Evolutionary conservation across 2,329 filamentous ascomycete species (phyloP).

Genomic region (Colletotrichum karsti): DNA sequence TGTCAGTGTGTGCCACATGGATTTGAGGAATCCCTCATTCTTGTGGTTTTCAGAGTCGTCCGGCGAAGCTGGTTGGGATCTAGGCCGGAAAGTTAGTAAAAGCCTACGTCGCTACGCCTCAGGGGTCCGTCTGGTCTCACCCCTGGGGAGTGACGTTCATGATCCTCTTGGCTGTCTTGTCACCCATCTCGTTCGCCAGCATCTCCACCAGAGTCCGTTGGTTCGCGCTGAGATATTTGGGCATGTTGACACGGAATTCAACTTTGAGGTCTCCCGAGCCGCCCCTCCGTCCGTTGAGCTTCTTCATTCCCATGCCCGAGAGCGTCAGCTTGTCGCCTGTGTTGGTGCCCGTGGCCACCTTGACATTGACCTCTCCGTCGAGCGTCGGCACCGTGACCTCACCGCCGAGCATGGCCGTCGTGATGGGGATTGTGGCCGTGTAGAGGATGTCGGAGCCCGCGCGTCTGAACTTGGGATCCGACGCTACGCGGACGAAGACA

Average conservation of each 20-base stretch:
- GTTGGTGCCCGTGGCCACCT: slow-evolving; percentile 88
- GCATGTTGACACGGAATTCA: slow-evolving; percentile 95
- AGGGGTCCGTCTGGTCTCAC: slow-evolving; percentile 51
- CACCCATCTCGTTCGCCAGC: slow-evolving; percentile 94
- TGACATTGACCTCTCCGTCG: slow-evolving; percentile 89
- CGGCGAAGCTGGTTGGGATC: slow-evolving; percentile 28
- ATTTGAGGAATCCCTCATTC: slow-evolving; percentile 91
- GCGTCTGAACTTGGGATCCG: slow-evolving; percentile 89
- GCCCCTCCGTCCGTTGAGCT: slow-evolving; percentile 73
- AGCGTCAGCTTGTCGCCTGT: slow-evolving; percentile 93
- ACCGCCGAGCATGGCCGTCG: slow-evolving; percentile 90
- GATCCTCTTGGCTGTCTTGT: slow-evolving; percentile 88
- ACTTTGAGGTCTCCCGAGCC: slow-evolving; percentile 85
- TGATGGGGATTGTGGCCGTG: slow-evolving; percentile 89
- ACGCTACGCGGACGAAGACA: slow-evolving; percentile 87
- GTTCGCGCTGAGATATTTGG: slow-evolving; percentile 90
- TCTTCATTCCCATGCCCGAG: slow-evolving; percentile 92
- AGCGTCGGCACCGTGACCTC: slow-evolving; percentile 91
- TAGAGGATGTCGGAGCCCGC: slow-evolving; percentile 91
- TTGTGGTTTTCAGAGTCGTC: slow-evolving; percentile 65
- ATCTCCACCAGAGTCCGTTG: slow-evolving; percentile 94
- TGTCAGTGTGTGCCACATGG: slow-evolving; percentile 92
- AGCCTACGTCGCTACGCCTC: background rate
- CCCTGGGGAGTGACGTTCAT: slow-evolving; percentile 78
- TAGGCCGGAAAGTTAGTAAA: slow-evolving; percentile 13